Percentiles rank a stretch among this genome's conserved stretches.
Conservation (phyloP, 805 yeast species). For the Lachancea mirantina region DNA sequence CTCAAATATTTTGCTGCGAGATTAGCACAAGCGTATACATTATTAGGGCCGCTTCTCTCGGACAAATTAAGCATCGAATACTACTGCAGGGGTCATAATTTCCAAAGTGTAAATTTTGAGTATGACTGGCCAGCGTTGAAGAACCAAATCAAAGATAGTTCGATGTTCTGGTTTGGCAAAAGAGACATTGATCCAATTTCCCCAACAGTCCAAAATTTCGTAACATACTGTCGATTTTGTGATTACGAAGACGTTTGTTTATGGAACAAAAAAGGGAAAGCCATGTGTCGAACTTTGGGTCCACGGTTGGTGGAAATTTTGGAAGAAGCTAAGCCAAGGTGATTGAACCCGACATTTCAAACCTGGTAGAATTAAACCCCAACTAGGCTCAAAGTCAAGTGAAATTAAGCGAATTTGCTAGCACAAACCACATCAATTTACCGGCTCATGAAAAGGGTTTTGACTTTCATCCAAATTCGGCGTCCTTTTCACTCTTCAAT, state of each 20-base stretch:
- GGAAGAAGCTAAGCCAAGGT: too few relatives aligned
- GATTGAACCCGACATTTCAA: background rate
- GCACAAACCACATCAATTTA: too few relatives aligned
- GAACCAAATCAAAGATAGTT: conserved; percentile 29
- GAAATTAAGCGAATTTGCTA: too few relatives aligned
- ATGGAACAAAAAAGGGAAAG: conserved; percentile 30
- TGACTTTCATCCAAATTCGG: too few relatives aligned
- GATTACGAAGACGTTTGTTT: conserved; percentile 41
- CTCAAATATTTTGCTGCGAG: conserved; percentile 50
- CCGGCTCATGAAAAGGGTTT: too few relatives aligned
- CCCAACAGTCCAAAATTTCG: conserved; percentile 30
- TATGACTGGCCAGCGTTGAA: conserved; percentile 33
- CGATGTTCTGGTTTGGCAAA: conserved; percentile 53
- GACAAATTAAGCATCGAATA: conserved; percentile 44
- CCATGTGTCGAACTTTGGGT: conserved; percentile 13
- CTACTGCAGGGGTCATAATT: conserved; percentile 38
- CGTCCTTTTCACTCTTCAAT: too few relatives aligned
- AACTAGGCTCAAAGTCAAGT: too few relatives aligned
- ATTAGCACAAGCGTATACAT: conserved; percentile 37
- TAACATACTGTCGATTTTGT: conserved; percentile 46
- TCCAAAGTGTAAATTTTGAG: conserved; percentile 35
- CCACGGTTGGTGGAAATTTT: conserved; percentile 9
- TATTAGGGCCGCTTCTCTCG: conserved; percentile 29
- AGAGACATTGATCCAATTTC: conserved; percentile 41
- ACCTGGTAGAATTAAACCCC: background rate